phyloP scores from a whole-genome alignment of 768 basidiomycete genomes.

The Lactarius tabidus region DNA sequence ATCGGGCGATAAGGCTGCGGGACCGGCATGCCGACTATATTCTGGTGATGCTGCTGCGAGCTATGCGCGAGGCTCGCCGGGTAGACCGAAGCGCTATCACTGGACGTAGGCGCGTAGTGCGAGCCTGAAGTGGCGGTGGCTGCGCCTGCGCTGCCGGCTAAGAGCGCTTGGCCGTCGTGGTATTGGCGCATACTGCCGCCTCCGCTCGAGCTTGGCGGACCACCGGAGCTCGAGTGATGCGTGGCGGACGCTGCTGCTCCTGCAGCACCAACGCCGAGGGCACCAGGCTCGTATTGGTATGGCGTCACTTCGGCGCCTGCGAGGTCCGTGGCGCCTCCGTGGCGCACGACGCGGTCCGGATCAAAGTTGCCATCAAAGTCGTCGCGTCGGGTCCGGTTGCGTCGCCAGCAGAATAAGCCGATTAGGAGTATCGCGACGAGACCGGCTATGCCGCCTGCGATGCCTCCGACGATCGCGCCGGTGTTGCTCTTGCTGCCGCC shows the following conservation, averaged over 20 bases:
- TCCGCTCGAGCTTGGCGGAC: neutral
- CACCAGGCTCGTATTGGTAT: conserved; percentile 27
- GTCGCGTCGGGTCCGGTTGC: conserved; percentile 30
- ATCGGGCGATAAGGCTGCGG: conserved; percentile 22
- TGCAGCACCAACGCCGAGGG: conserved; percentile 13
- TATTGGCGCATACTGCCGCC: conserved; percentile 31
- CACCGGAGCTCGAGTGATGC: conserved; percentile 13
- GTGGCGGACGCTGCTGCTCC: conserved; percentile 23
- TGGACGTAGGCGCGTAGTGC: conserved; percentile 23
- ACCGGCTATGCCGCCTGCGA: conserved; percentile 29
- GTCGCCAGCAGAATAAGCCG: conserved; percentile 32
- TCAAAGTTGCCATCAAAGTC: conserved; percentile 52
- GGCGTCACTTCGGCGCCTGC: conserved; percentile 22
- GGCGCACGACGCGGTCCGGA: conserved; percentile 40
- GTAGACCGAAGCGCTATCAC: conserved; percentile 1
- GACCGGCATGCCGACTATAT: neutral
- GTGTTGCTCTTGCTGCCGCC: conserved; percentile 13
- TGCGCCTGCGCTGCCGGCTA: conserved; percentile 26
- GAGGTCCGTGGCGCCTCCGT: conserved; percentile 26
- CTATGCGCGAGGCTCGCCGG: neutral
- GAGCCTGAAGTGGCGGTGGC: conserved; percentile 25
- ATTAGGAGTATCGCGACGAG: conserved; percentile 29
- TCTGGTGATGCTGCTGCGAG: neutral
- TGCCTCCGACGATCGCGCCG: conserved; percentile 33
- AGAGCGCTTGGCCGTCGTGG: conserved; percentile 25